Evolutionary conservation across 257 asterid species (phyloP).

Genomic region (Penstemon newberryi): DNA sequence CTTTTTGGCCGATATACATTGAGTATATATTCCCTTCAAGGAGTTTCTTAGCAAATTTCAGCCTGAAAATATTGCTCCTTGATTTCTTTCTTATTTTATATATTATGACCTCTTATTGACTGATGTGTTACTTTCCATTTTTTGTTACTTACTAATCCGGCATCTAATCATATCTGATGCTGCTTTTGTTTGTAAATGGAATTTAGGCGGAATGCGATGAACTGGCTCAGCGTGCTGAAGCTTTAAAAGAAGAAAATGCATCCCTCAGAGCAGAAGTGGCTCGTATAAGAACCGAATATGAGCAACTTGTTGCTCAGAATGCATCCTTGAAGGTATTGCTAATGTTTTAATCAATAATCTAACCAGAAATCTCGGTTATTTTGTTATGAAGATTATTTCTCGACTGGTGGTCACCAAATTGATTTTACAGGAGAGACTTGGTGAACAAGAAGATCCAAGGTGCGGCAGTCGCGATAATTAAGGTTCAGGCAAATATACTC

Average conservation of each 20-base stretch:
- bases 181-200: conserved; percentile 23
- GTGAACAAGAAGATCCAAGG: conserved; percentile 57
- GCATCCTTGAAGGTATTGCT: conserved; percentile 79
- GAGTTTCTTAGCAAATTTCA: too few relatives aligned
- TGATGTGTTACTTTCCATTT: background rate
- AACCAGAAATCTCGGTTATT: background rate
- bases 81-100: too few relatives aligned
- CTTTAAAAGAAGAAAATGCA: conserved; percentile 74
- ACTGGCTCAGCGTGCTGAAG: conserved; percentile 81
- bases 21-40: too few relatives aligned
- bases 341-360: background rate
- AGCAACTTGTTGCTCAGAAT: conserved; percentile 75
- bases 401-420: background rate
- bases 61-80: too few relatives aligned
- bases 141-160: background rate
- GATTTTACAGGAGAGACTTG: conserved; percentile 66
- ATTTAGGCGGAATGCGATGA: conserved; percentile 96
- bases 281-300: conserved; percentile 70
- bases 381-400: background rate
- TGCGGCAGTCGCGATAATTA: conserved; percentile 32
- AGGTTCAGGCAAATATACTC: conserved; percentile 22
- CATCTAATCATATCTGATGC: conserved; percentile 6
- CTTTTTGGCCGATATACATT: too few relatives aligned
- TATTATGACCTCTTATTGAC: too few relatives aligned
- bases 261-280: conserved; percentile 79